phyloP scores from a whole-genome alignment of 2,329 filamentous ascomycete species.

The Arthrobotrys musiformis region DNA sequence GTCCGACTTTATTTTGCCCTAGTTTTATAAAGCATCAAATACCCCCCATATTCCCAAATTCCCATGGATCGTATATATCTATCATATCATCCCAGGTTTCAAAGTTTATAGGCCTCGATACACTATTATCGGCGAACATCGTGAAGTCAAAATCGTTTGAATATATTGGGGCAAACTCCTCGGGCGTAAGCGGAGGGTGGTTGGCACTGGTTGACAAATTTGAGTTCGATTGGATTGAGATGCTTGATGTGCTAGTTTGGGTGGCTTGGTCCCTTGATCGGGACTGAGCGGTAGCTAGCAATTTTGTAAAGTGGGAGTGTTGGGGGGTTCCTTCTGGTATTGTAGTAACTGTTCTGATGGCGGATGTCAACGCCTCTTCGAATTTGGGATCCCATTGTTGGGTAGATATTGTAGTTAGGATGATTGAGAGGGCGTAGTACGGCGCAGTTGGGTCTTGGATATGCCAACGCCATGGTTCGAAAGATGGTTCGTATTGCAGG shows the following conservation, averaged over 20 bases:
- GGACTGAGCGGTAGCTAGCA: neutral
- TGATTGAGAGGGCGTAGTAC: slow-evolving; percentile 6
- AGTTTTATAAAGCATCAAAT: neutral
- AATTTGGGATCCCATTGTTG: slow-evolving; percentile 23
- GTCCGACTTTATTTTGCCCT: neutral
- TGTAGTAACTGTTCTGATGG: neutral
- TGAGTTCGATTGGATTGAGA: neutral
- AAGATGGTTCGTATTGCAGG: slow-evolving; percentile 29
- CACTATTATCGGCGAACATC: neutral
- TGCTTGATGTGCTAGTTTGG: neutral
- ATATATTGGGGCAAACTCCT: neutral
- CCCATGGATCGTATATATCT: slow-evolving; percentile 1
- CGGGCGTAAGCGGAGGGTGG: neutral
- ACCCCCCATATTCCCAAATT: neutral
- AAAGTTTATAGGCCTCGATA: neutral
- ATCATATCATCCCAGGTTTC: slow-evolving; percentile 19
- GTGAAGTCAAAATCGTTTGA: neutral
- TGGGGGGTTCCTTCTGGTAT: slow-evolving; percentile 5
- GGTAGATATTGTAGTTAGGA: slow-evolving; percentile 1
- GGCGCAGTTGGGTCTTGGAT: slow-evolving; percentile 11
- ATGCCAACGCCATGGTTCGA: slow-evolving; percentile 34
- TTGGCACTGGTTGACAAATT: neutral
- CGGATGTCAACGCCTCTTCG: slow-evolving; percentile 14
- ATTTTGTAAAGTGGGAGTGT: neutral
- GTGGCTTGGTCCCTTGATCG: neutral